These are phyloP conservation scores for Gryganskiella cystojenkinii DNA, from an alignment of 192 early-diverging fungal species.

Conservation along the genomic window DNA sequence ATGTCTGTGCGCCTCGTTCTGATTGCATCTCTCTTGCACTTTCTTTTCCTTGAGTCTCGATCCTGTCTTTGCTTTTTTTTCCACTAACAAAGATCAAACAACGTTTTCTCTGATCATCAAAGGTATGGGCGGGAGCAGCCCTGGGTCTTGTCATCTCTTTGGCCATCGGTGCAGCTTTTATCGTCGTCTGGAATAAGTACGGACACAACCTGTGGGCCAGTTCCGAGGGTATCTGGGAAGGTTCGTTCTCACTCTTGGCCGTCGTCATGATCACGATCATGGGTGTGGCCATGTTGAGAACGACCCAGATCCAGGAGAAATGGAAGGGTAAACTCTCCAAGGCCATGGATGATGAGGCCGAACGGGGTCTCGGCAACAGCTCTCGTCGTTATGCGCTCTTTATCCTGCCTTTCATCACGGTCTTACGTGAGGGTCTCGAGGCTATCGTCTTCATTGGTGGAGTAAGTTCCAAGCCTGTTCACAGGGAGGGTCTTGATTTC, in stretches of 20 bases:
- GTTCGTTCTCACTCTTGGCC: slow-evolving; percentile 79
- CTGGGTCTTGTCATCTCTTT: slow-evolving; percentile 74
- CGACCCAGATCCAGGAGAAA: slow-evolving; percentile 79
- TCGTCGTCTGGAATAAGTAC: slow-evolving; percentile 71
- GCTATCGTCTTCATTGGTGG: slow-evolving; percentile 91
- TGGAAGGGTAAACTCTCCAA: slow-evolving; percentile 73
- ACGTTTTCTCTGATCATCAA: slow-evolving; percentile 48
- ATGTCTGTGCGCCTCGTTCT: no score
- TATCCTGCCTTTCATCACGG: slow-evolving; percentile 84
- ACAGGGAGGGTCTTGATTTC: no score
- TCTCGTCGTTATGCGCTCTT: slow-evolving; percentile 77
- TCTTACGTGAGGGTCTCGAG: slow-evolving; percentile 89
- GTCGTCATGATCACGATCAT: slow-evolving; percentile 82
- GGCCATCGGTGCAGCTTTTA: slow-evolving; percentile 77
- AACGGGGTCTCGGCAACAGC: slow-evolving; percentile 14
- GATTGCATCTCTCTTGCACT: no score
- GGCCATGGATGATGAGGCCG: slow-evolving; percentile 58
- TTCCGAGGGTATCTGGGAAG: slow-evolving; percentile 71
- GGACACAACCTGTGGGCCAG: slow-evolving; percentile 28
- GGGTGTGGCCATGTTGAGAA: slow-evolving; percentile 83
- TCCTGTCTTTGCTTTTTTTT: no score
- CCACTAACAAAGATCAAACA: no score
- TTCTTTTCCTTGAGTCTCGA: no score
- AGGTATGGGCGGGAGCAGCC: slow-evolving; percentile 81
- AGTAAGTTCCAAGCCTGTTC: no score